phyloP scores from a whole-genome alignment of 257 asterid species.

The Solanum habrochaites region DNA sequence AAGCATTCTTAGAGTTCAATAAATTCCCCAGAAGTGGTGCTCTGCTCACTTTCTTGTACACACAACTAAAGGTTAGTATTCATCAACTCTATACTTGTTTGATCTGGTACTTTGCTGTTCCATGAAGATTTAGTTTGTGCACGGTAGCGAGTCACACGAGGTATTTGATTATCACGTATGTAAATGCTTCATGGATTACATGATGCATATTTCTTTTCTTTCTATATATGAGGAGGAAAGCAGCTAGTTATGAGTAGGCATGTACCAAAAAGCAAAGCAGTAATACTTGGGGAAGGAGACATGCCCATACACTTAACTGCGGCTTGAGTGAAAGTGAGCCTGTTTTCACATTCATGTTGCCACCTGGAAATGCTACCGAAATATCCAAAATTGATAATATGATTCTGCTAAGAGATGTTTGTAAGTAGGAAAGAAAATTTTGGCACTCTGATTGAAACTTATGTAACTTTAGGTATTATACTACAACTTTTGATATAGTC shows the following conservation, averaged over 20 bases:
- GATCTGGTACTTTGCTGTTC: neutral
- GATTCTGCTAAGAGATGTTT: neutral
- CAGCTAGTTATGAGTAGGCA: neutral
- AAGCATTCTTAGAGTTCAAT: constrained; percentile 44
- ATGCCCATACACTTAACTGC: neutral
- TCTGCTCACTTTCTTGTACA: constrained; percentile 67
- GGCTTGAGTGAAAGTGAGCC: neutral
- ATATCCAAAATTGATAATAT: neutral
- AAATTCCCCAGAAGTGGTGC: constrained; percentile 74
- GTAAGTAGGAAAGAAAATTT: neutral
- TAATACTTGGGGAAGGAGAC: neutral
- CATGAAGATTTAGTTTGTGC: neutral
- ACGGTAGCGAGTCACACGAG: neutral
- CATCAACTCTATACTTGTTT: neutral
- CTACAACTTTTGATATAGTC: neutral
- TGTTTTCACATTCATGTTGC: neutral
- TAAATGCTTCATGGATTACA: neutral
- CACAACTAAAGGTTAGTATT: constrained; percentile 69
- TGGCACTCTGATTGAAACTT: neutral
- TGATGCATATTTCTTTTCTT: neutral
- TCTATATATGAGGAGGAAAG: neutral
- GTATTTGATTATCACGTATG: neutral
- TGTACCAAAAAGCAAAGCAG: neutral
- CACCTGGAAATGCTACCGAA: neutral
- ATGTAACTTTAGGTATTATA: neutral